Evolutionary conservation across 176 grass and related monocot genomes (phyloP).

Genomic region (Bolboschoenus planiculmis): DNA sequence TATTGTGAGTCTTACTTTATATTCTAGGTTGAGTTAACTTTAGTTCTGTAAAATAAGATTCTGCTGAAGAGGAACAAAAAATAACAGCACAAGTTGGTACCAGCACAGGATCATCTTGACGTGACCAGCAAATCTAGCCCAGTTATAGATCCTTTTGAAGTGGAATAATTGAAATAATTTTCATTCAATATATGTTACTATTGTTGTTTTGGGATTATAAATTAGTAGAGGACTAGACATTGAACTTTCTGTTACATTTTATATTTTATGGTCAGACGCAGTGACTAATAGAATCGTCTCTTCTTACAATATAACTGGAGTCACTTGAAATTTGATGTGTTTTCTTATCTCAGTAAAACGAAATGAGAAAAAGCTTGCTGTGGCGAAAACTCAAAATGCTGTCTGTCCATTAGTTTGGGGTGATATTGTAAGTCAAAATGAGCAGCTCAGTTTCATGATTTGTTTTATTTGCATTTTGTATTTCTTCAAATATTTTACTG

Average conservation of each 20-base stretch:
- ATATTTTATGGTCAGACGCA: not conserved
- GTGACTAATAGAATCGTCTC: not conserved
- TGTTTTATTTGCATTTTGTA: not conserved
- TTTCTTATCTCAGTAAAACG: constrained; percentile 50
- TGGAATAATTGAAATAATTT: not conserved
- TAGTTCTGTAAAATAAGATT: not conserved
- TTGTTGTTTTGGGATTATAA: not conserved
- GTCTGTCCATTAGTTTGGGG: constrained; percentile 75
- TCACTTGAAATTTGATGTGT: not conserved
- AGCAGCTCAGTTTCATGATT: not conserved
- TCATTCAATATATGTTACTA: not conserved
- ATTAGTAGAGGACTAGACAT: not conserved
- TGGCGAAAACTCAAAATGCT: constrained; percentile 75
- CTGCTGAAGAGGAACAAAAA: not conserved
- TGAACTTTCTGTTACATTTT: not conserved
- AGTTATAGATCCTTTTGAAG: constrained; percentile 8
- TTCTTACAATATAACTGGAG: not conserved
- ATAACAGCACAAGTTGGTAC: not conserved
- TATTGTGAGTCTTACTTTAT: constrained; percentile 47
- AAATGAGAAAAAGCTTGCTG: constrained; percentile 50
- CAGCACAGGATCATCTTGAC: not conserved
- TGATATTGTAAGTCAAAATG: constrained; percentile 65
- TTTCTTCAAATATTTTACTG: constrained; percentile 10
- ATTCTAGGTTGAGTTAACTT: not conserved
- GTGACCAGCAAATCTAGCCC: not conserved